Evolutionary conservation across 2,329 filamentous ascomycete genomes (phyloP).

Genomic region (Colletotrichum destructivum): DNA sequence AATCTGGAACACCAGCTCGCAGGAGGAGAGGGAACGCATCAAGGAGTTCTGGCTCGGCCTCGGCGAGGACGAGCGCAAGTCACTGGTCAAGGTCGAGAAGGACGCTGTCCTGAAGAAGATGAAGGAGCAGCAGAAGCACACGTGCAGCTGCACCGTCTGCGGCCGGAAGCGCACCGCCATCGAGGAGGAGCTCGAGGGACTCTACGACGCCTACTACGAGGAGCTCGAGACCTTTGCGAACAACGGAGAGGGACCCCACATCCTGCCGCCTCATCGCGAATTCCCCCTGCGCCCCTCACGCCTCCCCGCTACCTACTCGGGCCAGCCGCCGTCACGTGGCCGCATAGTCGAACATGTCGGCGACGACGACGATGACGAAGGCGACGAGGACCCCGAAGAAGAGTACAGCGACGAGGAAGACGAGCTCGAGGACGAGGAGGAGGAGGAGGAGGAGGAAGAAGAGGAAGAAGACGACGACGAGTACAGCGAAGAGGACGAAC

Average conservation of each 20-base stretch:
- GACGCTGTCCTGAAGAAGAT: slow-evolving; percentile 98
- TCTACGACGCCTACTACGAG: slow-evolving; percentile 99
- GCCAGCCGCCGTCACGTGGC: slow-evolving; percentile 80
- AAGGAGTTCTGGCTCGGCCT: slow-evolving; percentile 98
- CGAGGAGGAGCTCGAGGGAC: slow-evolving; percentile 95
- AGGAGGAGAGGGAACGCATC: slow-evolving; percentile 96
- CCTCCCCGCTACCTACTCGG: slow-evolving; percentile 71
- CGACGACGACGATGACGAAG: slow-evolving; percentile 67
- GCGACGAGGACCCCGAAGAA: slow-evolving; percentile 68
- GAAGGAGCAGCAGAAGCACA: slow-evolving; percentile 99
- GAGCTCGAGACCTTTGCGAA: slow-evolving; percentile 98
- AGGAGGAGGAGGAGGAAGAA: slow-evolving; percentile 67
- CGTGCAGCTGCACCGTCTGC: slow-evolving; percentile 97
- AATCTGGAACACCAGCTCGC: slow-evolving; percentile 97
- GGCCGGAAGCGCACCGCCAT: slow-evolving; percentile 96
- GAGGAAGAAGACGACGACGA: slow-evolving; percentile 72
- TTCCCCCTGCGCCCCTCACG: slow-evolving; percentile 73
- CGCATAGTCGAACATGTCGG: slow-evolving; percentile 79
- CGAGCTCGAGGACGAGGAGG: slow-evolving; percentile 66
- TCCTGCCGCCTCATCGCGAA: slow-evolving; percentile 78
- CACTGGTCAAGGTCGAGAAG: slow-evolving; percentile 97
- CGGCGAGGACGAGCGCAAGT: slow-evolving; percentile 94
- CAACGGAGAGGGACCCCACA: slow-evolving; percentile 78
- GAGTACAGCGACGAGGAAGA: slow-evolving; percentile 69
- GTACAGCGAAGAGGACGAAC: slow-evolving; percentile 76